A percentile compares a stretch with the other conserved stretches of the same genome.
Conservation (phyloP, 441 rosid species). For the Mallotus japonicus region DNA sequence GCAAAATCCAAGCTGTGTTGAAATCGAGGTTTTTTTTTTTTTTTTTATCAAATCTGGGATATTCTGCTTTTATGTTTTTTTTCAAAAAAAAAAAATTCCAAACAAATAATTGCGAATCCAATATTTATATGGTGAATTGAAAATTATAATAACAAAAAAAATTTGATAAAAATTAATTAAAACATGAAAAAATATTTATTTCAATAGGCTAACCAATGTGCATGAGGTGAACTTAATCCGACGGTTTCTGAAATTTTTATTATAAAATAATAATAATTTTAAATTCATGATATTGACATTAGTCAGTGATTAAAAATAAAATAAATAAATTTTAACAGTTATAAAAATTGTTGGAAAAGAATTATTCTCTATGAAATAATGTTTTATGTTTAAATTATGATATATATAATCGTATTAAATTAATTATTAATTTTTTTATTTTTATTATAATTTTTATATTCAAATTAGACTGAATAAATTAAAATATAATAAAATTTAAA, state of each 20-base stretch:
- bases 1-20: conserved; percentile 17
- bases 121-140: neutral
- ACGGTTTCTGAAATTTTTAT: conserved; percentile 11
- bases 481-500: too few relatives aligned
- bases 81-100: too few relatives aligned
- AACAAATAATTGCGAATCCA: neutral
- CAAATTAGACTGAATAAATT: too few relatives aligned
- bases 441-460: too few relatives aligned
- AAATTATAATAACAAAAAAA: neutral
- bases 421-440: too few relatives aligned
- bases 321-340: neutral
- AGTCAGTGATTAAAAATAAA: conserved; percentile 13
- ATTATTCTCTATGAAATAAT: too few relatives aligned
- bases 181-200: too few relatives aligned
- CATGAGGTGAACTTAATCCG: conserved; percentile 17
- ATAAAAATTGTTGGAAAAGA: neutral
- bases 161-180: too few relatives aligned
- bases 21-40: conserved; percentile 25
- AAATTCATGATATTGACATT: neutral
- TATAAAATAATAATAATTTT: neutral
- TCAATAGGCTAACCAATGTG: conserved; percentile 18
- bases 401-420: too few relatives aligned
- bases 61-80: neutral
- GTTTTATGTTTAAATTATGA: too few relatives aligned
- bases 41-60: conserved; percentile 26